Base-by-base conservation (phyloP, 2,329 filamentous ascomycete genomes). In the Xylaria arbuscula region DNA sequence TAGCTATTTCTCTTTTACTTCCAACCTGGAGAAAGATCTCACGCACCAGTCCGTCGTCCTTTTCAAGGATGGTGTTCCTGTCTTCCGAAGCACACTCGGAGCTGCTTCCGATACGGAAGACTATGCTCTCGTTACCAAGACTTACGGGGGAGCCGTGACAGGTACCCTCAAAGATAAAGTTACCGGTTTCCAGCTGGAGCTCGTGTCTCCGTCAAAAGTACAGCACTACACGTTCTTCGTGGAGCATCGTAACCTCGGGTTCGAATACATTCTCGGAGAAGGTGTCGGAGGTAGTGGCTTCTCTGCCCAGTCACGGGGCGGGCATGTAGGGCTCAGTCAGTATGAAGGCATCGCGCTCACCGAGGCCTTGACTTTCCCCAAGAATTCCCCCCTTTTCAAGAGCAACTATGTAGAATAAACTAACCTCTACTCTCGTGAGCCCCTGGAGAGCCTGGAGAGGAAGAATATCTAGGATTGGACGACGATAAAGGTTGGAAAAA, bases 221-320 rank as follows among this genome's bases (percentile, higher is more conserved):
- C 50, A 40, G 17, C 63, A 66, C 24, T 71, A 58, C 38, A 69
- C 59, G 1, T 71, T 71, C 40, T 59, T 61, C 45, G 57, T 63
- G 5, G 57, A 62, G 28, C 63, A 71, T 45, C 11, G 13, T 1
- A 71, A 71, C n/a, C 24, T 71, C 9, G 66, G 62, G 1, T 71
- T 71, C 40, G 69, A 71, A 40, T 71, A 71, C 36, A 67, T 69
- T n/a, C 64, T 72, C 17, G 66, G 72, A 2, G 71, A 72, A 32
- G 70, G 71, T 22, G 64, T 72, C 7, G 71, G 69, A 24, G 67
- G 68, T 1, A 68, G 64, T 17, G 69, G 66, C 1, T 71, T 68
- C 45, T 69, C 70, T 19, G 64, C 53, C 10, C 19, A 34, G 34
- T 53, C 65, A 7, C 63, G 57, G 32, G 72, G 72, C 9, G 70